Conservation (phyloP, 1,139 yeast genomes). For the Scheffersomyces parashehatae region DNA sequence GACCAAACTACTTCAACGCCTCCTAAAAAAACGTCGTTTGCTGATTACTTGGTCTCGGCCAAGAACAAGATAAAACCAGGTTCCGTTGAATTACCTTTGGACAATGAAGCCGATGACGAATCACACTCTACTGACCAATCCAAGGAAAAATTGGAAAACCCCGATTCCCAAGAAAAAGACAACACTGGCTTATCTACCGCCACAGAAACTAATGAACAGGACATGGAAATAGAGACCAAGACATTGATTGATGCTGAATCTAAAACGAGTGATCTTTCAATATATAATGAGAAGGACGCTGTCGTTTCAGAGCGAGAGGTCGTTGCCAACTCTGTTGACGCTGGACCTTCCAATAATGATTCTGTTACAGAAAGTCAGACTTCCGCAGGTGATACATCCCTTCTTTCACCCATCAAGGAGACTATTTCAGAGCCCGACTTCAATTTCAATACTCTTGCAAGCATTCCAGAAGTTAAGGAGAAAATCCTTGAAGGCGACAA, state of each 20-base stretch:
- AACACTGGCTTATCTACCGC: neutral
- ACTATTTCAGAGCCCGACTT: conserved; percentile 15
- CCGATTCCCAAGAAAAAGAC: too few relatives aligned
- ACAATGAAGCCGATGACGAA: too few relatives aligned
- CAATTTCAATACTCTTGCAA: conserved; percentile 9
- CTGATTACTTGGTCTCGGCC: conserved; percentile 14
- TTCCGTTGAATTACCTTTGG: too few relatives aligned
- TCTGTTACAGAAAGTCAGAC: too few relatives aligned
- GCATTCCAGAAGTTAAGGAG: conserved; percentile 2
- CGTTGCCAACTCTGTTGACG: too few relatives aligned
- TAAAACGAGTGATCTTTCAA: too few relatives aligned
- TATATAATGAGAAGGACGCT: too few relatives aligned
- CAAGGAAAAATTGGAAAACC: too few relatives aligned
- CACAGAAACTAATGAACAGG: neutral
- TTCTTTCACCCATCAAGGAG: conserved; percentile 24
- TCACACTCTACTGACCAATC: too few relatives aligned
- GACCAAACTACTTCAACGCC: neutral
- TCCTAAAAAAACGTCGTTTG: conserved; percentile 12
- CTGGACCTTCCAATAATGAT: too few relatives aligned
- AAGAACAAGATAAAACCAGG: conserved; percentile 7
- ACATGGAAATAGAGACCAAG: neutral
- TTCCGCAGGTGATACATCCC: conserved; percentile 17
- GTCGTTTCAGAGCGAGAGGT: too few relatives aligned
- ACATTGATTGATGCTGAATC: neutral
- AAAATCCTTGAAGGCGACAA: neutral